phyloP scores from a whole-genome alignment of 2,329 filamentous ascomycete species.

The Fusarium sp. region DNA sequence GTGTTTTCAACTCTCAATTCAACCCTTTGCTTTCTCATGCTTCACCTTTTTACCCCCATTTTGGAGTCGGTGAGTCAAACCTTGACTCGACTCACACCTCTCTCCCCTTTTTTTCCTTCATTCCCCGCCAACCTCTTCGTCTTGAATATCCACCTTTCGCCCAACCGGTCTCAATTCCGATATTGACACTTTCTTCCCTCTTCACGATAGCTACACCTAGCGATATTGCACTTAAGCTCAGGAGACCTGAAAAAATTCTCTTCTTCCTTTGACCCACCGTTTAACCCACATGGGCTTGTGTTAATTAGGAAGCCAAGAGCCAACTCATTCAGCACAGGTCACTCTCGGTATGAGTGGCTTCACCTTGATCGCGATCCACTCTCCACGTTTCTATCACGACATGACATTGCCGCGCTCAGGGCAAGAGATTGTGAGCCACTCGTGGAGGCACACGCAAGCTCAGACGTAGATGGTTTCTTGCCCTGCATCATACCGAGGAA shows the following conservation, averaged over 20 bases:
- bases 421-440: constrained; percentile 1
- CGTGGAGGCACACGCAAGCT: constrained; percentile 11
- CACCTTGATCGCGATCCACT: constrained; percentile 17
- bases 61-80: constrained; percentile 17
- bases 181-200: constrained; percentile 19
- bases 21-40: neutral
- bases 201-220: constrained; percentile 11
- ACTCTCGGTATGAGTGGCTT: constrained; percentile 27
- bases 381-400: constrained; percentile 24
- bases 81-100: constrained; percentile 6
- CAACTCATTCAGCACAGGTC: constrained; percentile 14
- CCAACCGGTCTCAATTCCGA: constrained; percentile 22
- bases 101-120: constrained; percentile 1
- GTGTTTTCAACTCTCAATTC: neutral
- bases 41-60: neutral
- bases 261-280: constrained; percentile 10
- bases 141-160: constrained; percentile 25
- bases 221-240: constrained; percentile 28
- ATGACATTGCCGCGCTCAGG: constrained; percentile 7
- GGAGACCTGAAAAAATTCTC: constrained; percentile 38
- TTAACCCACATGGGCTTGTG: constrained; percentile 24
- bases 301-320: constrained; percentile 35
- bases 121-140: constrained; percentile 31
- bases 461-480: constrained; percentile 6
- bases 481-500: constrained; percentile 24